phyloP scores from a whole-genome alignment of 208 protist species.

The Crithidia fasciculata region DNA sequence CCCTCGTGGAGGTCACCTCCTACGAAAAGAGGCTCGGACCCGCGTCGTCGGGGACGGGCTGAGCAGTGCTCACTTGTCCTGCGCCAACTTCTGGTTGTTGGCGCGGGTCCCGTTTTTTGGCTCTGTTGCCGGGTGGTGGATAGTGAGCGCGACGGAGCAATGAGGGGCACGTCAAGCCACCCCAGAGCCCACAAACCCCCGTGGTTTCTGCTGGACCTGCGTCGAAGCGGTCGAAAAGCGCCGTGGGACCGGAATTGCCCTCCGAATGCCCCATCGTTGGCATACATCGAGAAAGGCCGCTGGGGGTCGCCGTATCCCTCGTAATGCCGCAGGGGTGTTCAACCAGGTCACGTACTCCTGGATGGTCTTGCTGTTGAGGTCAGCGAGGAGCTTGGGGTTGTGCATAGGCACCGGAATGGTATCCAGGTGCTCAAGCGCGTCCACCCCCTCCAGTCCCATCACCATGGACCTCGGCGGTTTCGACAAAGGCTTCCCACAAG shows the following conservation, averaged over 20 bases:
- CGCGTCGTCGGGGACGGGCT: not conserved
- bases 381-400: not conserved
- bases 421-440: not conserved
- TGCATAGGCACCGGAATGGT: constrained; percentile 3
- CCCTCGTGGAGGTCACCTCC: not conserved
- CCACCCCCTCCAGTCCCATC: constrained; percentile 1
- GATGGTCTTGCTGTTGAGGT: not conserved
- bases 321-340: not conserved
- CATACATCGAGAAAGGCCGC: not conserved
- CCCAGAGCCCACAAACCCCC: not conserved
- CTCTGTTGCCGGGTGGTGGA: not conserved
- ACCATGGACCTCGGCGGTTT: not conserved
- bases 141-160: not conserved
- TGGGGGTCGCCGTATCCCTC: not conserved
- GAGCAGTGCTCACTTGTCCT: not conserved
- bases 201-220: not conserved
- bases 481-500: not conserved
- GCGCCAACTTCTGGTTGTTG: not conserved
- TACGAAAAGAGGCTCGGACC: not conserved
- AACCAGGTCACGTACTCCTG: not conserved
- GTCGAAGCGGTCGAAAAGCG: not conserved
- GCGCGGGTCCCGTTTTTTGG: not conserved
- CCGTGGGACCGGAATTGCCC: not conserved
- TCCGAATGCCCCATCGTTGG: not conserved
- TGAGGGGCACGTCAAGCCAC: not conserved